A percentile compares a stretch with the other conserved stretches of the same genome.
Conservation (phyloP, 75 land plant genomes). For the Selaginella moellendorffii region DNA sequence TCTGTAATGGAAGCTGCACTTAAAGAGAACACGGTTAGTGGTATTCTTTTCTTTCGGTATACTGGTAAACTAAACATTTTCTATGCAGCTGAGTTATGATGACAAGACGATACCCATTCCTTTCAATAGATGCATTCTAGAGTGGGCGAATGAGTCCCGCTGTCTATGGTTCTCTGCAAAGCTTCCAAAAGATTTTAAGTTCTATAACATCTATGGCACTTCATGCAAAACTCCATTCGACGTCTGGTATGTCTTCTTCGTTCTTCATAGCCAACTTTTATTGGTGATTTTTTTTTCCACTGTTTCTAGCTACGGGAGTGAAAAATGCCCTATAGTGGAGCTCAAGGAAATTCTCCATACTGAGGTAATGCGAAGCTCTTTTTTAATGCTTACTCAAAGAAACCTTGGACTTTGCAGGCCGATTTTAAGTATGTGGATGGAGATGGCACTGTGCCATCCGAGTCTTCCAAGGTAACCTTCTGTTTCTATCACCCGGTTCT, state of each 20-base stretch:
- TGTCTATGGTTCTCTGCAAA: slow-evolving; percentile 46
- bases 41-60: too few relatives aligned
- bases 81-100: background rate
- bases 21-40: slow-evolving; percentile 47
- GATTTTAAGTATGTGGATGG: slow-evolving; percentile 72
- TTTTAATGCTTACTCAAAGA: background rate
- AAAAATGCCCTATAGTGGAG: slow-evolving; percentile 42
- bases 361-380: slow-evolving; percentile 28
- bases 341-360: slow-evolving; percentile 31
- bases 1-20: slow-evolving; percentile 57
- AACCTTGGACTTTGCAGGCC: slow-evolving; percentile 34
- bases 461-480: slow-evolving; percentile 64
- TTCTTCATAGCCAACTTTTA: background rate
- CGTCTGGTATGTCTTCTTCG: slow-evolving; percentile 43
- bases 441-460: slow-evolving; percentile 94
- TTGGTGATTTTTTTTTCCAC: background rate
- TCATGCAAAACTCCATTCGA: slow-evolving; percentile 65
- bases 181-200: slow-evolving; percentile 61
- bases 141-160: slow-evolving; percentile 70
- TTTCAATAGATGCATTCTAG: slow-evolving; percentile 50
- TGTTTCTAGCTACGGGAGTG: slow-evolving; percentile 65
- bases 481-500: background rate
- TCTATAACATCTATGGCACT: slow-evolving; percentile 83
- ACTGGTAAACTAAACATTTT: too few relatives aligned
- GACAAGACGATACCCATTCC: slow-evolving; percentile 31